These are phyloP conservation scores for Davidsoniella virescens DNA, from an alignment of 2,329 filamentous ascomycete species.

Conservation along the genomic window DNA sequence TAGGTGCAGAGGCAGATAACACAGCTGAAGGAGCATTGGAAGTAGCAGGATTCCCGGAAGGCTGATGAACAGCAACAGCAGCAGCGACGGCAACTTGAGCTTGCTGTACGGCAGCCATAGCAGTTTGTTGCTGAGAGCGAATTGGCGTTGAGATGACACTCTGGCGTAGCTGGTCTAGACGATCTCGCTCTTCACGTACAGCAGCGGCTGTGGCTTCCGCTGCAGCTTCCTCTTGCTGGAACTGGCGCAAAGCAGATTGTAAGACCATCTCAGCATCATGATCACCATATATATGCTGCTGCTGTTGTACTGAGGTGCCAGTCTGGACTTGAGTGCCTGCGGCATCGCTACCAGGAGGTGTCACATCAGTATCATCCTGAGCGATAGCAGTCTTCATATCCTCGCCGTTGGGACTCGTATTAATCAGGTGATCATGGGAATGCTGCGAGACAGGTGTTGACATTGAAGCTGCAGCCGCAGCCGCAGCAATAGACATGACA, in stretches of 20 bases:
- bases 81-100: slow-evolving; percentile 12
- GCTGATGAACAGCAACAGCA: too few relatives aligned
- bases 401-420: not conserved
- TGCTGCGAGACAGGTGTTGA: not conserved
- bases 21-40: too few relatives aligned
- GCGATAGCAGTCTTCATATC: not conserved
- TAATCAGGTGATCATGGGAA: not conserved
- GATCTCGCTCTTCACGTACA: slow-evolving; percentile 35
- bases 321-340: not conserved
- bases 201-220: slow-evolving; percentile 41
- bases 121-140: slow-evolving; percentile 12
- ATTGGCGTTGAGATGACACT: slow-evolving; percentile 10
- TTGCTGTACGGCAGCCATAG: slow-evolving; percentile 9
- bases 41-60: too few relatives aligned
- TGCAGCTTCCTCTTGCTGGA: slow-evolving; percentile 42
- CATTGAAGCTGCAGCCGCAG: slow-evolving; percentile 15
- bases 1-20: too few relatives aligned
- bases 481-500: slow-evolving; percentile 7
- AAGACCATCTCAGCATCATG: slow-evolving; percentile 43
- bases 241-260: slow-evolving; percentile 40
- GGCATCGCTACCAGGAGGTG: too few relatives aligned
- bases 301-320: slow-evolving; percentile 15
- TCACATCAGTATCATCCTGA: not conserved
- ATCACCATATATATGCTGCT: slow-evolving; percentile 26
- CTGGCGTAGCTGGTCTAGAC: slow-evolving; percentile 25